Percentiles rank a stretch among this genome's conserved stretches.
Conservation (phyloP, 345 rosid species). For the Microcos paniculata region DNA sequence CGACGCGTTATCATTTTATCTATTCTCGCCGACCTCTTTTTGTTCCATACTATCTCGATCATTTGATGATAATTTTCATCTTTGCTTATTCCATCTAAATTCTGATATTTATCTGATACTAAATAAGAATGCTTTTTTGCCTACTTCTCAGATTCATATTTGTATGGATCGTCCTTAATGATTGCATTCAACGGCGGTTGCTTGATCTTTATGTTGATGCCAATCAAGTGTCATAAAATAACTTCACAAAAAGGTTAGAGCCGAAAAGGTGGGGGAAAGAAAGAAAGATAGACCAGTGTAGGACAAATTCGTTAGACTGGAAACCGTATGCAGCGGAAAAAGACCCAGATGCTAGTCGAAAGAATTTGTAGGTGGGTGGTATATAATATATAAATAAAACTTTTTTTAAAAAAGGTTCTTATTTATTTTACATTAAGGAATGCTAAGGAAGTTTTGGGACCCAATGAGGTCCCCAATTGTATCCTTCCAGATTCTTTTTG, state of each 20-base stretch:
- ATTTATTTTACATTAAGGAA: constrained; percentile 14
- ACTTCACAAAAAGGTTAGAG: background rate
- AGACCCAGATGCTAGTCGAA: background rate
- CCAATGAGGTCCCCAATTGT: constrained; percentile 4
- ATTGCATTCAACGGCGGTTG: background rate
- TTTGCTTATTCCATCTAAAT: constrained; percentile 25
- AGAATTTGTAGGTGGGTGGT: background rate
- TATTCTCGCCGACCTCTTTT: constrained; percentile 25
- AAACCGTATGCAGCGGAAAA: background rate
- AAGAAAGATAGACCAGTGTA: background rate
- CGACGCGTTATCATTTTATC: constrained; percentile 4
- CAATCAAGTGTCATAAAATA: background rate
- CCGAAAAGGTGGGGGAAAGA: background rate
- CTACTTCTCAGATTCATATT: background rate
- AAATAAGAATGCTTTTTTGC: background rate
- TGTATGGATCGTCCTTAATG: background rate
- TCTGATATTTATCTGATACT: background rate
- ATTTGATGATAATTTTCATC: background rate
- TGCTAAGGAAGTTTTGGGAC: constrained; percentile 16
- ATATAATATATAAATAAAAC: background rate
- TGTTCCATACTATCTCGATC: constrained; percentile 13
- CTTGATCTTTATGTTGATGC: background rate
- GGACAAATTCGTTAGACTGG: constrained; percentile 7
- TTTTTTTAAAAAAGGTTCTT: constrained; percentile 14
- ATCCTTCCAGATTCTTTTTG: constrained; percentile 22